phyloP scores from a whole-genome alignment of 768 basidiomycete species.

The Tricholoma saponaceum region DNA sequence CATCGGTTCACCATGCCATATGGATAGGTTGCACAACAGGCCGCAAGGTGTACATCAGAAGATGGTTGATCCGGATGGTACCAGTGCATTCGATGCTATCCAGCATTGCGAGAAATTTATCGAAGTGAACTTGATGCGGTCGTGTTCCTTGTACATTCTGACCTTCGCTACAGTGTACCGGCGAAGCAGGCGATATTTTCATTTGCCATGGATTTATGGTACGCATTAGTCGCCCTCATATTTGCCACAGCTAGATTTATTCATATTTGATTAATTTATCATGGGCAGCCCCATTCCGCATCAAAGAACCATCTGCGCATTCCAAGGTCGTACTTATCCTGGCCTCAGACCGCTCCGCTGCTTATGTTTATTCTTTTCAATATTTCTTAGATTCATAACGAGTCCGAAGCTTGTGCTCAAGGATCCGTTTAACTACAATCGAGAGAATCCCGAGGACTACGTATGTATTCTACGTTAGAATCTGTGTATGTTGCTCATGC shows the following conservation, averaged over 20 bases:
- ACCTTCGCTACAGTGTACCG: background rate
- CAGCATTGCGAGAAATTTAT: conserved; percentile 2
- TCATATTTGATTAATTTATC: background rate
- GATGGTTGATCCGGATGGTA: conserved; percentile 1
- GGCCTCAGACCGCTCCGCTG: background rate
- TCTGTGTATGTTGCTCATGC: background rate
- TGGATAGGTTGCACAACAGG: background rate
- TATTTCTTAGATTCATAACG: background rate
- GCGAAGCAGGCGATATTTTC: background rate
- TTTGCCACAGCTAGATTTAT: background rate
- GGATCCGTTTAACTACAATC: background rate
- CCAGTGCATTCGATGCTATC: background rate
- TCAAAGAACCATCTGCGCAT: conserved; percentile 4
- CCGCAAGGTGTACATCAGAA: background rate
- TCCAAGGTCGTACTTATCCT: background rate
- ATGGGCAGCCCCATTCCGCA: conserved; percentile 1
- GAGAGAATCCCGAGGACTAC: conserved; percentile 1
- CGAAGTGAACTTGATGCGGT: background rate
- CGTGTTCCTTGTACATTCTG: background rate
- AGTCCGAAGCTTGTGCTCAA: conserved; percentile 3
- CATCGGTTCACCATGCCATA: no score
- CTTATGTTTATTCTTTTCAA: background rate
- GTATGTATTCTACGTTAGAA: background rate
- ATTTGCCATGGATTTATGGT: conserved; percentile 6
- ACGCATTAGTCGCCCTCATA: background rate